Evolutionary conservation across 225 moss, liverwort and hornwort genomes (phyloP), one percentile per base, ranked within the genome.

Genomic region (Sphagnum tenellum): DNA sequence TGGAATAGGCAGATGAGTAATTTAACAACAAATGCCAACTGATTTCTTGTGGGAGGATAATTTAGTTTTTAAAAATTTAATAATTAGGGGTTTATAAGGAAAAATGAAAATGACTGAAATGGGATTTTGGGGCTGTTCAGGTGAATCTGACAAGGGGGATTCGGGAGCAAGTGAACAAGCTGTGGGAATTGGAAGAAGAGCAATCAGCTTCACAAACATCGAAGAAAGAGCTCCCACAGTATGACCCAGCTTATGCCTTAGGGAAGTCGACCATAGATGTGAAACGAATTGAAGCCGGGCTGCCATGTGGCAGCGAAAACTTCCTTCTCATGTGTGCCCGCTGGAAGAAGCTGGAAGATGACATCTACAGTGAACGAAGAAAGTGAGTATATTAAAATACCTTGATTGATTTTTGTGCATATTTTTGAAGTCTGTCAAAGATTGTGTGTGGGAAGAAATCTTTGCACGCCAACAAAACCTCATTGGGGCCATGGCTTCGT

Each of bases 291-390:
- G 90, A 88, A 61, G 93, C 90, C 70, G 96, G 96, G 57, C 77
- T 93, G 70, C 96, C 96, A 10, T 98, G 96, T 77, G 96, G 96
- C 49, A 98, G 90, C 78, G 96, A 98, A 79, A 92, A 92, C 47
- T 98, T 93, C 72, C 90, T 98, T 66, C 96, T 98, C 52, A 98
- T 98, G 96, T 98, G 89, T 77, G 96, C 96, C 70, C 87, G 96
- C 55, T 98, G 96, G 96, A 98, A 93, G 82, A 98, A 98, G 78
- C 80, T 98, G 47, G 96, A 98, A 73, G 80, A 92, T 55, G 96
- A 98, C 75, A 68, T 98, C 60, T 98, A 77, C 66, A 98, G 86
- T 68, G 96, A 98, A 72, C 96, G 96, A 29, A 98, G 93, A 81
- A 81, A 79, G 96, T 98, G 71, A 78, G 84, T 81, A n/a, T n/a